phyloP scores from a whole-genome alignment of 148 eudicot species.

The Rhododendron ovatum region DNA sequence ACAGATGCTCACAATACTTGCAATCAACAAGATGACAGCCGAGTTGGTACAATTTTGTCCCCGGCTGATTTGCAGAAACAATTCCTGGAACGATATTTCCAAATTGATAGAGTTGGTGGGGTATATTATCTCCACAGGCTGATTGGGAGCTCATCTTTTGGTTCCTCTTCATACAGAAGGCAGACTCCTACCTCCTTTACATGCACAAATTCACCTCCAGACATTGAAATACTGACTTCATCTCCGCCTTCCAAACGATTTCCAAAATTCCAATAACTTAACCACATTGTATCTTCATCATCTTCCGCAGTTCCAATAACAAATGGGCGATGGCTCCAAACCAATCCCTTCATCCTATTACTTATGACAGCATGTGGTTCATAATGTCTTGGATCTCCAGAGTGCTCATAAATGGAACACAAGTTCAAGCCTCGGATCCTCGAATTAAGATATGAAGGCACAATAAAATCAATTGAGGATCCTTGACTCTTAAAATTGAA shows the following conservation, averaged over 20 bases:
- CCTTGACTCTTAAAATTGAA: too few relatives aligned
- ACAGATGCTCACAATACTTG: neutral
- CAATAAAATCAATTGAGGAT: too few relatives aligned
- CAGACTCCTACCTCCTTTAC: neutral
- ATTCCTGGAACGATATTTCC: neutral
- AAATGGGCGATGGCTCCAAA: neutral
- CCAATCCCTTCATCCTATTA: neutral
- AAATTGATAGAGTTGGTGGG: neutral
- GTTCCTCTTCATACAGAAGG: neutral
- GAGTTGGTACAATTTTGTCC: neutral
- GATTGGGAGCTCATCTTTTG: neutral
- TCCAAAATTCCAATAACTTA: neutral
- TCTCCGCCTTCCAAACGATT: neutral
- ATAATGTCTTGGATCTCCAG: too few relatives aligned
- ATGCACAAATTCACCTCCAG: neutral
- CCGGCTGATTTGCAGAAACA: neutral
- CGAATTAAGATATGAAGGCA: too few relatives aligned
- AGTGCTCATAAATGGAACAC: too few relatives aligned
- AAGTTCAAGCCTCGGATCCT: too few relatives aligned
- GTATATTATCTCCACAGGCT: neutral
- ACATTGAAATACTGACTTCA: neutral
- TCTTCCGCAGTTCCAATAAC: neutral
- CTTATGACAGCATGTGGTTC: neutral
- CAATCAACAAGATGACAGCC: neutral
- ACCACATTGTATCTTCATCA: neutral